Percentiles rank a stretch among this genome's conserved stretches.
Conservation (phyloP, 345 rosid species). For the Euclidium syriacum region DNA sequence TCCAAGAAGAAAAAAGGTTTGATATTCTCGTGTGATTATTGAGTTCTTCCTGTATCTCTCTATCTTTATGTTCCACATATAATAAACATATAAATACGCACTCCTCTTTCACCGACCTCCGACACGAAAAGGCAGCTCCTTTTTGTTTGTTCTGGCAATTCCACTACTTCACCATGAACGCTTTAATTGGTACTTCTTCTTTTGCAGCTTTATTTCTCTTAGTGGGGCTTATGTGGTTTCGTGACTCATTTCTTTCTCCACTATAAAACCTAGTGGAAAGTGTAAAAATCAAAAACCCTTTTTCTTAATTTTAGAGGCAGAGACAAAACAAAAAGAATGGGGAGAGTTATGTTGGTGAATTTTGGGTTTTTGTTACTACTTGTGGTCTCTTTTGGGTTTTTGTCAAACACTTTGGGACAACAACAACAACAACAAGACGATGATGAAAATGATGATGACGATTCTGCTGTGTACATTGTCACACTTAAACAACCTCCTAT, state of each 20-base stretch:
- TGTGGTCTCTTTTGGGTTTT: conserved; percentile 32
- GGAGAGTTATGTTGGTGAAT: conserved; percentile 27
- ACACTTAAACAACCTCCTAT: conserved; percentile 63
- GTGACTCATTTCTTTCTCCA: neutral
- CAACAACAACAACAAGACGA: conserved; percentile 25
- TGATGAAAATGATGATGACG: conserved; percentile 38
- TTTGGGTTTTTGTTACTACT: conserved; percentile 25
- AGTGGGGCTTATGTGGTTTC: conserved; percentile 25
- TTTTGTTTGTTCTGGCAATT: conserved; percentile 12
- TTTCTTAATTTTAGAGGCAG: conserved; percentile 1
- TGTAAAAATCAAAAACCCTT: neutral
- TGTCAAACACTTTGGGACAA: conserved; percentile 33
- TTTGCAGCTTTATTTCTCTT: conserved; percentile 23
- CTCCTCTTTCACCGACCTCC: conserved; percentile 31
- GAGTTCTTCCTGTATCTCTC: neutral
- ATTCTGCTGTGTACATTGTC: conserved; percentile 73
- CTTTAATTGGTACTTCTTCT: conserved; percentile 25
- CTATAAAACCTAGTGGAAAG: conserved; percentile 9
- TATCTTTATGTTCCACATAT: neutral
- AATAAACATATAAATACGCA: conserved; percentile 19
- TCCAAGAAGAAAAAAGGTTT: neutral
- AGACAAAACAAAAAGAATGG: conserved; percentile 42
- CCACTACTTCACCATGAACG: conserved; percentile 29
- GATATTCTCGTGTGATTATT: conserved; percentile 8
- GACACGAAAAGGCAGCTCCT: conserved; percentile 27